A percentile compares a stretch with the other conserved stretches of the same genome.
phyloP scores from a whole-genome alignment of 768 basidiomycete species.

The Gymnopilus dilepis region DNA sequence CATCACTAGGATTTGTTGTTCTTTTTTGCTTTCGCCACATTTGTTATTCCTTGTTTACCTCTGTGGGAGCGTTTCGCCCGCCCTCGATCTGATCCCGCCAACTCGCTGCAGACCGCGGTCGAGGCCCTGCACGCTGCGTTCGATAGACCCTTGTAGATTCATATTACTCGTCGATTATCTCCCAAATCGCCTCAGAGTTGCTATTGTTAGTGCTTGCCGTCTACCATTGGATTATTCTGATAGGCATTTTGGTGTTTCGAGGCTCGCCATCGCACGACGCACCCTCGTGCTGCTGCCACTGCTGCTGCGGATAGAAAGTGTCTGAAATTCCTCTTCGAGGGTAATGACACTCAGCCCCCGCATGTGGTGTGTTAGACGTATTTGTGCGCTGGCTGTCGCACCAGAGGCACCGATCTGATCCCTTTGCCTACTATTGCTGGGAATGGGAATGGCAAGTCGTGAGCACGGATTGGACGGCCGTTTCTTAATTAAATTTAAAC shows the following conservation, averaged over 20 bases:
- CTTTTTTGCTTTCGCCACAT: neutral
- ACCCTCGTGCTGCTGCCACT: too few relatives aligned
- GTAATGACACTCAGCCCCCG: too few relatives aligned
- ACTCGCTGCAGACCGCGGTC: neutral
- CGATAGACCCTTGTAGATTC: neutral
- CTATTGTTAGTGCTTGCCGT: neutral
- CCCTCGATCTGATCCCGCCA: neutral
- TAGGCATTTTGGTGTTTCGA: neutral
- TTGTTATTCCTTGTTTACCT: neutral
- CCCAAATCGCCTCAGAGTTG: neutral
- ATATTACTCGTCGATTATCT: neutral
- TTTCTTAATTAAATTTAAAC: too few relatives aligned
- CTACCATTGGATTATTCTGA: too few relatives aligned
- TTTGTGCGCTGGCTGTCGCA: too few relatives aligned
- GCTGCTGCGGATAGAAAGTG: too few relatives aligned
- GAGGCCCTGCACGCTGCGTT: neutral
- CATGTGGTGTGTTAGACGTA: too few relatives aligned
- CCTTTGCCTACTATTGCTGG: neutral
- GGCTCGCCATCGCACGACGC: too few relatives aligned
- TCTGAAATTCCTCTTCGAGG: too few relatives aligned
- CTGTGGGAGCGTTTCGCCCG: neutral
- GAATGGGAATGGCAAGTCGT: neutral
- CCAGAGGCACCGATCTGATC: constrained; percentile 2
- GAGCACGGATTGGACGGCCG: neutral
- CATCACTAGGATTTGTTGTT: neutral